A percentile compares a stretch with the other conserved stretches of the same genome.
phyloP scores from a whole-genome alignment of 345 rosid genomes.

The Eutrema japonicum region DNA sequence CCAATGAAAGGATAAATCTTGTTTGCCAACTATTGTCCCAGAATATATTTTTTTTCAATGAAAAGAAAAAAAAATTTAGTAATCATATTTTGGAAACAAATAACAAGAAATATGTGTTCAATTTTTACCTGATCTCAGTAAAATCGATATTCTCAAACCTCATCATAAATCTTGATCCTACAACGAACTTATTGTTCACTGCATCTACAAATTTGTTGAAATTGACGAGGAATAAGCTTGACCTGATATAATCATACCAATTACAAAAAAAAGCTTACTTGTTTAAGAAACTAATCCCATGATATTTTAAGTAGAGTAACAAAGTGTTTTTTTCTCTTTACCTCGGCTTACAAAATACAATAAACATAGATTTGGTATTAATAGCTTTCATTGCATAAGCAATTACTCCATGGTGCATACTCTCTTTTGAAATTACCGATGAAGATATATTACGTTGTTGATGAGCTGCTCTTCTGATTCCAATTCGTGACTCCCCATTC shows the following conservation, averaged over 20 bases:
- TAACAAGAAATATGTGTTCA: not conserved
- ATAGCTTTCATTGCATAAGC: not conserved
- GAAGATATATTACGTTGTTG: not conserved
- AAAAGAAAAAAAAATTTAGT: not conserved
- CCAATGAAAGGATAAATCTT: not conserved
- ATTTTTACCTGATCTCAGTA: constrained; percentile 10
- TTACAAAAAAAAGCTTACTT: not conserved
- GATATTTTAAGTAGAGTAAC: not conserved
- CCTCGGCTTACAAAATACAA: not conserved
- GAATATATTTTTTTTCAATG: not conserved
- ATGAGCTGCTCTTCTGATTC: not conserved
- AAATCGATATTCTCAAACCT: constrained; percentile 63
- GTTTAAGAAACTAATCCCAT: too few relatives aligned
- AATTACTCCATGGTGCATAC: not conserved
- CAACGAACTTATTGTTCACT: constrained; percentile 50
- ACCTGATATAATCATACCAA: not conserved
- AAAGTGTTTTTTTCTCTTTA: not conserved
- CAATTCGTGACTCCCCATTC: constrained; percentile 9
- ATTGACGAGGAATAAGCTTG: constrained; percentile 65
- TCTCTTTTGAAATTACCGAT: not conserved
- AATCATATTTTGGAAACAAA: not conserved
- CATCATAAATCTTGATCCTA: constrained; percentile 68
- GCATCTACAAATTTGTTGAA: constrained; percentile 57
- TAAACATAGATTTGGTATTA: not conserved
- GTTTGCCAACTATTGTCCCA: not conserved